A percentile compares a stretch with the other conserved stretches of the same genome.
Conservation (phyloP, 768 basidiomycete species). For the Suillus cothurnatus region DNA sequence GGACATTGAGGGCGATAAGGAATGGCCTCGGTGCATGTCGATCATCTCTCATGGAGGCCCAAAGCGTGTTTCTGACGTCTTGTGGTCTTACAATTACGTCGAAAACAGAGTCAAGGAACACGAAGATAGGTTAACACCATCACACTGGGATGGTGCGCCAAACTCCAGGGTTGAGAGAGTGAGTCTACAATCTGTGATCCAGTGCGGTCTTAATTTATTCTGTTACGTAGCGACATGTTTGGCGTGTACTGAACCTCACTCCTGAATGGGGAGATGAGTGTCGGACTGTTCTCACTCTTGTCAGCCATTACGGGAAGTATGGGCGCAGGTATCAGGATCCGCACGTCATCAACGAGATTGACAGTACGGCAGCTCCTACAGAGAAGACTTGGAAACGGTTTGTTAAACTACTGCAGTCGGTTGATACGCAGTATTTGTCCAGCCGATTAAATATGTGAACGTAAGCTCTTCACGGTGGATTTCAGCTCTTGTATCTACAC, state of each 20-base stretch:
- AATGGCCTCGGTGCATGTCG: constrained; percentile 48
- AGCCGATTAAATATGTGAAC: background rate
- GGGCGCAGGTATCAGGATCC: constrained; percentile 52
- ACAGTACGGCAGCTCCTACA: constrained; percentile 44
- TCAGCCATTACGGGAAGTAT: constrained; percentile 57
- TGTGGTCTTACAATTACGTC: constrained; percentile 55
- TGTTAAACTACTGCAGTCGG: constrained; percentile 47
- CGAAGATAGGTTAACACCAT: constrained; percentile 45
- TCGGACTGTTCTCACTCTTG: constrained; percentile 50
- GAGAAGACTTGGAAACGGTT: constrained; percentile 52
- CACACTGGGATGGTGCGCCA: constrained; percentile 39
- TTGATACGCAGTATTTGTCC: constrained; percentile 39
- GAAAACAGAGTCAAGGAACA: constrained; percentile 50
- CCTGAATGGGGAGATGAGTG: constrained; percentile 48
- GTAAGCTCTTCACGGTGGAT: background rate
- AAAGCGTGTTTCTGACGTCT: constrained; percentile 43
- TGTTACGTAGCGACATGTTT: constrained; percentile 46
- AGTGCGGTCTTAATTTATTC: background rate
- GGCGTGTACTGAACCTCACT: constrained; percentile 48
- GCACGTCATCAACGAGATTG: constrained; percentile 50
- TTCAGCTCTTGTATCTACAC: background rate
- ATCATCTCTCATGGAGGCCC: constrained; percentile 38
- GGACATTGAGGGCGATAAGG: constrained; percentile 45
- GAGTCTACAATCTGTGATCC: constrained; percentile 14
- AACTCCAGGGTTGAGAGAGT: constrained; percentile 49